phyloP scores from a whole-genome alignment of 2,329 filamentous ascomycete genomes.

The Paraconiothyrium brasiliense region DNA sequence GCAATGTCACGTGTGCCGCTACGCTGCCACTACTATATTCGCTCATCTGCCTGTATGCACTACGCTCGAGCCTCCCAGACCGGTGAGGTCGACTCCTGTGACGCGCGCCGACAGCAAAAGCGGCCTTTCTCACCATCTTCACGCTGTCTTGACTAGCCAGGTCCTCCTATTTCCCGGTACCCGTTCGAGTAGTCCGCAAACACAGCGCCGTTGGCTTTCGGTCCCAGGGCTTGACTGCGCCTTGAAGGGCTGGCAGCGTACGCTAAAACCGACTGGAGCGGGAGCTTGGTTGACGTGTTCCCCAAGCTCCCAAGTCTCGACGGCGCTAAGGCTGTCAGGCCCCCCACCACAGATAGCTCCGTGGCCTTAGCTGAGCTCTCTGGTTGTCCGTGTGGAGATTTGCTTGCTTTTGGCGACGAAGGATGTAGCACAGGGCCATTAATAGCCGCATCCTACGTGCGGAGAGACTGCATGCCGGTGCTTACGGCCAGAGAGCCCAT shows the following conservation, averaged over 20 bases:
- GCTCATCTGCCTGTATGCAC: conserved; percentile 13
- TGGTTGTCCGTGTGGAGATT: conserved; percentile 47
- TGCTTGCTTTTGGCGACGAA: conserved; percentile 31
- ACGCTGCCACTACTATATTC: conserved; percentile 5
- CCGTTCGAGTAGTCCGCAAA: neutral
- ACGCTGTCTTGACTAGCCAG: neutral
- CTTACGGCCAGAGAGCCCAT: conserved; percentile 33
- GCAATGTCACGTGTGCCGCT: conserved; percentile 9
- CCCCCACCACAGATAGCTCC: conserved; percentile 36
- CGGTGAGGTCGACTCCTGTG: conserved; percentile 27
- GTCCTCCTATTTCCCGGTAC: conserved; percentile 9
- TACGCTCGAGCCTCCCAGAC: conserved; percentile 31
- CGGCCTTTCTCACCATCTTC: neutral
- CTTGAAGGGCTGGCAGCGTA: conserved; percentile 27
- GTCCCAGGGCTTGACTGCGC: conserved; percentile 16
- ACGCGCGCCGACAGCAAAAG: conserved; percentile 16
- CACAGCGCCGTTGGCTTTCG: conserved; percentile 20
- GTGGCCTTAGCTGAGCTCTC: conserved; percentile 30
- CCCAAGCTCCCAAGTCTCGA: conserved; percentile 34
- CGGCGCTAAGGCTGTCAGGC: conserved; percentile 35
- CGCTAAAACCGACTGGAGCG: conserved; percentile 13
- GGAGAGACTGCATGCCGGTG: conserved; percentile 45
- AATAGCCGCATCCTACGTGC: conserved; percentile 34
- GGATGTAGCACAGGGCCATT: conserved; percentile 31
- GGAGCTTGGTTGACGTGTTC: conserved; percentile 44